Conservation (phyloP, 2,329 filamentous ascomycete species). For the Ambrosiella xylebori region DNA sequence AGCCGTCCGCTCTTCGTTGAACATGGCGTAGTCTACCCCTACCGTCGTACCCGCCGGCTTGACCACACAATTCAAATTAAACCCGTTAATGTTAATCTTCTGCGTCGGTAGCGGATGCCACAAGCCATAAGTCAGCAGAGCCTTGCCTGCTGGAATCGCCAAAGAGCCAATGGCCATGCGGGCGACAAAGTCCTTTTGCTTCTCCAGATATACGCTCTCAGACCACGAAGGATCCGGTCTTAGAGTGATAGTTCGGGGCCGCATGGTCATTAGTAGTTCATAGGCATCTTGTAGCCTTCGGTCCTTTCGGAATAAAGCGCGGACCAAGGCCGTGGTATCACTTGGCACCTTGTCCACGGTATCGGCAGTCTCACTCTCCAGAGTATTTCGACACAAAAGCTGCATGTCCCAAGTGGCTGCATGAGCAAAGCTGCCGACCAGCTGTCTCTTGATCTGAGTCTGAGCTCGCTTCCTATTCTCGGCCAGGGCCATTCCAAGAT, state of each 20-base stretch:
- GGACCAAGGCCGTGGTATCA: slow-evolving; percentile 67
- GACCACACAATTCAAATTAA: slow-evolving; percentile 81
- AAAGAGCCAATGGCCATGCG: slow-evolving; percentile 74
- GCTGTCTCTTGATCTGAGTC: slow-evolving; percentile 25
- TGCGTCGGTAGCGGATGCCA: slow-evolving; percentile 82
- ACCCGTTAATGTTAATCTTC: slow-evolving; percentile 74
- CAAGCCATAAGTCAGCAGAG: slow-evolving; percentile 73
- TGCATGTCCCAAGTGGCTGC: slow-evolving; percentile 57
- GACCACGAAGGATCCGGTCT: slow-evolving; percentile 59
- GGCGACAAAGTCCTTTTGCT: slow-evolving; percentile 79
- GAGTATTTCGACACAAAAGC: slow-evolving; percentile 52
- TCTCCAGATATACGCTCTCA: slow-evolving; percentile 76
- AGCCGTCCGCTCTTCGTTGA: slow-evolving; percentile 90
- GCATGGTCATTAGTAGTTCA: slow-evolving; percentile 68
- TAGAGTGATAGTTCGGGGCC: slow-evolving; percentile 62
- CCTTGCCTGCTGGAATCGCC: slow-evolving; percentile 73
- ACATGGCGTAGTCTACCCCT: slow-evolving; percentile 72
- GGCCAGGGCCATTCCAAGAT: slow-evolving; percentile 36
- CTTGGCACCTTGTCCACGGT: slow-evolving; percentile 69
- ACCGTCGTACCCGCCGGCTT: slow-evolving; percentile 84
- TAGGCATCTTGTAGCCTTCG: slow-evolving; percentile 75
- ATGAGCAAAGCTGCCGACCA: slow-evolving; percentile 31
- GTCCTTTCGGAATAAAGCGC: slow-evolving; percentile 80
- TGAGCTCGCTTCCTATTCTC: neutral
- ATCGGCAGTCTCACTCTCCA: slow-evolving; percentile 34